Evolutionary conservation across 1,284 basidiomycete species (phyloP).

Genomic region (Cystobasidium slooffiae): DNA sequence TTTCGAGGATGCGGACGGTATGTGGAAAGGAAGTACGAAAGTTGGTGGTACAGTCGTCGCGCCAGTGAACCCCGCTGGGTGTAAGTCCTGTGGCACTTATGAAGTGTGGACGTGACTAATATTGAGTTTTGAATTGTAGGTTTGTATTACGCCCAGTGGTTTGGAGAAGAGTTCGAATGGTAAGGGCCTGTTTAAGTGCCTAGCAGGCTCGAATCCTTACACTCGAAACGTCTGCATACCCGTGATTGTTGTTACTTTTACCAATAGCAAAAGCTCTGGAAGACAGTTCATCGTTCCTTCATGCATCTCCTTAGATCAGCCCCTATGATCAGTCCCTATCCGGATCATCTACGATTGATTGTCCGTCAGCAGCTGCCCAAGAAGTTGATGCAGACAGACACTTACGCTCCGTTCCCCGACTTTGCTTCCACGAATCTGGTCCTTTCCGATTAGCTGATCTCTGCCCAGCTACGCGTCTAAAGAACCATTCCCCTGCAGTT

Average conservation of each 20-base stretch:
- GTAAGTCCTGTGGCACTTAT: constrained; percentile 7
- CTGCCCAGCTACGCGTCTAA: constrained; percentile 42
- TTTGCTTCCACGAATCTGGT: constrained; percentile 46
- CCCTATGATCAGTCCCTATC: too few relatives aligned
- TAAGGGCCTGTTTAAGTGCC: neutral
- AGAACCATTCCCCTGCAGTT: constrained; percentile 47
- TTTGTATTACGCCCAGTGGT: constrained; percentile 37
- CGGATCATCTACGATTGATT: too few relatives aligned
- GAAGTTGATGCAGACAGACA: neutral
- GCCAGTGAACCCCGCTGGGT: constrained; percentile 39
- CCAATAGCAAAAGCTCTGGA: too few relatives aligned
- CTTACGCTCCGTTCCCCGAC: constrained; percentile 52
- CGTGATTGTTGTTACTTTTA: too few relatives aligned
- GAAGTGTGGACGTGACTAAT: neutral
- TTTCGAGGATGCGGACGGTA: constrained; percentile 37
- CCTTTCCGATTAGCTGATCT: constrained; percentile 46
- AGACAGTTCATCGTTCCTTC: too few relatives aligned
- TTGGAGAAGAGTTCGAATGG: constrained; percentile 37
- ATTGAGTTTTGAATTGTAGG: constrained; percentile 3
- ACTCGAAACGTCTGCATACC: too few relatives aligned
- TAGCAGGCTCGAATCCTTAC: too few relatives aligned
- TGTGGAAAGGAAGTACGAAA: constrained; percentile 40
- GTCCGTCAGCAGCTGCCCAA: too few relatives aligned
- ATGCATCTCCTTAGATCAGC: too few relatives aligned
- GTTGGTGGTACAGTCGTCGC: constrained; percentile 41